These are phyloP conservation scores for Ambrosia trifida DNA, from an alignment of 129 eudicot species.

Conservation along the genomic window DNA sequence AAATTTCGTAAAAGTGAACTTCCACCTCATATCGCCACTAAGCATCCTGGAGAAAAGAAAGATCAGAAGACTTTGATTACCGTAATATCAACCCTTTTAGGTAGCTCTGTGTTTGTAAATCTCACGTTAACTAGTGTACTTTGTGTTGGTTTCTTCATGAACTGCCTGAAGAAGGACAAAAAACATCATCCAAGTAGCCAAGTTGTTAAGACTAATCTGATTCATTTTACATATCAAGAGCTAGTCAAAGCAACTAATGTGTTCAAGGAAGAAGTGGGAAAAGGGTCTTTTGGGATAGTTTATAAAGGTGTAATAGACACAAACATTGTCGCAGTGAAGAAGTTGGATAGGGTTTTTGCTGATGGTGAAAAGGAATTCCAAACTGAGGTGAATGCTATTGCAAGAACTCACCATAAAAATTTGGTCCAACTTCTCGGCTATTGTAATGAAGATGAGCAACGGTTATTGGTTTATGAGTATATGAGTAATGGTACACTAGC, in stretches of 20 bases:
- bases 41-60: not conserved
- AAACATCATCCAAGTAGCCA: not conserved
- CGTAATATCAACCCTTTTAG: slow-evolving; percentile 34
- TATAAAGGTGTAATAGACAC: slow-evolving; percentile 40
- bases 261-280: slow-evolving; percentile 47
- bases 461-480: slow-evolving; percentile 46
- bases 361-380: slow-evolving; percentile 48
- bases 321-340: slow-evolving; percentile 43
- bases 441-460: slow-evolving; percentile 49
- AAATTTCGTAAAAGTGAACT: slow-evolving; percentile 32
- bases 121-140: slow-evolving; percentile 19
- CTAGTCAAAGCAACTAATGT: slow-evolving; percentile 51
- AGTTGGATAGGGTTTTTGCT: slow-evolving; percentile 35
- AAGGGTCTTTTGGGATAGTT: slow-evolving; percentile 45
- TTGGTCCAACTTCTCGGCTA: slow-evolving; percentile 49
- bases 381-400: slow-evolving; percentile 44
- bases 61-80: slow-evolving; percentile 28
- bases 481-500: slow-evolving; percentile 60
- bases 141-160: slow-evolving; percentile 34
- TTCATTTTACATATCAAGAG: slow-evolving; percentile 45
- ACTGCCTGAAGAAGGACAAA: slow-evolving; percentile 25
- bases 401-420: slow-evolving; percentile 54
- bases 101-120: slow-evolving; percentile 40
- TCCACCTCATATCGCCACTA: not conserved
- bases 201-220: slow-evolving; percentile 22